phyloP scores from a whole-genome alignment of 169 alveolate genomes.

The Eimeria maxima region DNA sequence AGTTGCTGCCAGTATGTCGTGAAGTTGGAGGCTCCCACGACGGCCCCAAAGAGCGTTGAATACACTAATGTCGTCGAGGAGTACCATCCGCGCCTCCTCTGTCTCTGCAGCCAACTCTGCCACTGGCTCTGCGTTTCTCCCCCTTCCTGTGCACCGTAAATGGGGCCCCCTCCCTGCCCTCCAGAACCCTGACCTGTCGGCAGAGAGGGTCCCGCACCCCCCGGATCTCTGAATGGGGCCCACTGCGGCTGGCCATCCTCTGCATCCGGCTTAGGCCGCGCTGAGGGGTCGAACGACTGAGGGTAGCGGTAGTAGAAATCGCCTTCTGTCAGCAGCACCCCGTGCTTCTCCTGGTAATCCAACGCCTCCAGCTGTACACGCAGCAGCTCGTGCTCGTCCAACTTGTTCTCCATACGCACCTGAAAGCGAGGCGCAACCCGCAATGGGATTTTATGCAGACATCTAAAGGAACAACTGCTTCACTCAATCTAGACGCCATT shows the following conservation, averaged over 20 bases:
- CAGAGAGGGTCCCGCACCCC: background rate
- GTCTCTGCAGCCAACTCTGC: slow-evolving; percentile 77
- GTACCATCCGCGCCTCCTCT: slow-evolving; percentile 79
- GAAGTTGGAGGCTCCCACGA: slow-evolving; percentile 76
- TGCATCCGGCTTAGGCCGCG: slow-evolving; percentile 16
- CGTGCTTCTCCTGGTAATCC: slow-evolving; percentile 79
- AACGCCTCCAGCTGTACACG: slow-evolving; percentile 80
- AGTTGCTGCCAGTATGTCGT: slow-evolving; percentile 78
- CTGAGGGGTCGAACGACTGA: slow-evolving; percentile 18
- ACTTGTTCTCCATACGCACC: slow-evolving; percentile 77
- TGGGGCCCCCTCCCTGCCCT: slow-evolving; percentile 8
- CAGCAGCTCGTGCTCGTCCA: slow-evolving; percentile 78
- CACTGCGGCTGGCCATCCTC: slow-evolving; percentile 32
- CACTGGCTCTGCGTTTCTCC: slow-evolving; percentile 72
- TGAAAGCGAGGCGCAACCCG: background rate
- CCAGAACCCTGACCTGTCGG: background rate
- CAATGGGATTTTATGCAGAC: too few relatives aligned
- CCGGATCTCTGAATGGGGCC: background rate
- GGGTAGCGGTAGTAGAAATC: slow-evolving; percentile 67
- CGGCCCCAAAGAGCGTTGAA: slow-evolving; percentile 77
- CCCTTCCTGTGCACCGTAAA: slow-evolving; percentile 18
- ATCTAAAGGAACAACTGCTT: too few relatives aligned
- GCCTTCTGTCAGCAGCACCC: slow-evolving; percentile 69
- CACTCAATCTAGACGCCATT: too few relatives aligned
- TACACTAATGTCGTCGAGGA: slow-evolving; percentile 50